Evolutionary conservation across 106 monocot species (phyloP).

Genomic region (Allium fistulosum): DNA sequence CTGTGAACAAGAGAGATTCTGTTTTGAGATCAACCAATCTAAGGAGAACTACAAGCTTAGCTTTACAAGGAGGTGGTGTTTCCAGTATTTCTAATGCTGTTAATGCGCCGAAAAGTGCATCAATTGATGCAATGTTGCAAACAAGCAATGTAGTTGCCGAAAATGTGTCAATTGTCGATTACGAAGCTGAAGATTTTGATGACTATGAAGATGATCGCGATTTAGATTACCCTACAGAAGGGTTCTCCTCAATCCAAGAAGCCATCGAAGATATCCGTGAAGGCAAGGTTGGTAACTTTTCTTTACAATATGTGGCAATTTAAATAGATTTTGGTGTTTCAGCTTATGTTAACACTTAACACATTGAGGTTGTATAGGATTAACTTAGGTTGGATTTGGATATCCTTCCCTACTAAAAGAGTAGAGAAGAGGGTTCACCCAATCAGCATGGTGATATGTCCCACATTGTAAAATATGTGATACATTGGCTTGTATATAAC

Average conservation of each 20-base stretch:
- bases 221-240: slow-evolving; percentile 60
- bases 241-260: slow-evolving; percentile 62
- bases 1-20: slow-evolving; percentile 9
- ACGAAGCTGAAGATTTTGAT: slow-evolving; percentile 29
- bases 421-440: too few species aligned
- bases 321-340: too few species aligned
- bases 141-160: slow-evolving; percentile 35
- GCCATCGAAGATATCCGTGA: slow-evolving; percentile 73
- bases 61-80: slow-evolving; percentile 13
- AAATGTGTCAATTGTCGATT: slow-evolving; percentile 34
- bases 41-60: slow-evolving; percentile 10
- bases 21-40: slow-evolving; percentile 1
- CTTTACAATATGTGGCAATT: too few species aligned
- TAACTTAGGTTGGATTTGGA: too few species aligned
- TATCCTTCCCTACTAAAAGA: too few species aligned
- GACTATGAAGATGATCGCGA: slow-evolving; percentile 37
- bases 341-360: too few species aligned
- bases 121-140: slow-evolving; percentile 23
- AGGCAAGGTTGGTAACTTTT: slow-evolving; percentile 49
- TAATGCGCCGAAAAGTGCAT: slow-evolving; percentile 14
- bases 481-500: too few species aligned
- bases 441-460: too few species aligned
- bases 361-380: too few species aligned
- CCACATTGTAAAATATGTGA: too few species aligned
- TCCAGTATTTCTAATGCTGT: slow-evolving; percentile 6